phyloP scores from a whole-genome alignment of 2,329 filamentous ascomycete genomes.

The Diaporthe batatas region DNA sequence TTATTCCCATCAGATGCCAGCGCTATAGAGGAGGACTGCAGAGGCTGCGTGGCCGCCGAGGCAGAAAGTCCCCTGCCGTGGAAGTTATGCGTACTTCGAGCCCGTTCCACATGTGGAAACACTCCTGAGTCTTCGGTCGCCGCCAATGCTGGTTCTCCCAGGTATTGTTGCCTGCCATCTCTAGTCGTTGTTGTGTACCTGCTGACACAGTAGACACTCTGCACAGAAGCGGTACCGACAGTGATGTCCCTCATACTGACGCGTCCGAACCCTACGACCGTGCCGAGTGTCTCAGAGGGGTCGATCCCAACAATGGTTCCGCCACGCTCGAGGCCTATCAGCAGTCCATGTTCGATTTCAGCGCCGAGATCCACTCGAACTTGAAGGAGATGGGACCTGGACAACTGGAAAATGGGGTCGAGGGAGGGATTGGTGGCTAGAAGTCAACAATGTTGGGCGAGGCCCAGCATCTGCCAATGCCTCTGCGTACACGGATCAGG shows the following conservation, averaged over 20 bases:
- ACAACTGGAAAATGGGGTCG: not conserved
- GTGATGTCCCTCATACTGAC: no score
- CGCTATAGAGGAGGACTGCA: not conserved
- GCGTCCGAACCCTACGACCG: not conserved
- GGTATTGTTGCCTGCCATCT: not conserved
- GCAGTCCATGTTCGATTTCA: not conserved
- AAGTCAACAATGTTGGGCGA: not conserved
- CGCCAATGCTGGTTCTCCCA: not conserved
- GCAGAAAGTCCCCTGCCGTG: not conserved
- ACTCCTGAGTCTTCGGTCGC: not conserved
- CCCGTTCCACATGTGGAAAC: not conserved
- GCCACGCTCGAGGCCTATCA: not conserved
- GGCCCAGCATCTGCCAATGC: not conserved
- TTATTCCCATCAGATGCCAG: no score
- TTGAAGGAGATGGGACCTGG: not conserved
- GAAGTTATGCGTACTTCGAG: not conserved
- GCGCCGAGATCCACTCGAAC: not conserved
- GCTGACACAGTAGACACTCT: not conserved
- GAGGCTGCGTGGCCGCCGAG: not conserved
- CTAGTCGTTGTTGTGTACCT: not conserved
- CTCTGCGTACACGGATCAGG: not conserved
- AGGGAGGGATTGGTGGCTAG: not conserved
- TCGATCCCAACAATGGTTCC: not conserved
- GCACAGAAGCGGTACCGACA: not conserved
- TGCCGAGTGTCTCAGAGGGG: not conserved